Evolutionary conservation across 768 basidiomycete genomes (phyloP), one percentile per base, ranked within the genome.

Genomic region (Tylopilus plumbeoviolaceoides): DNA sequence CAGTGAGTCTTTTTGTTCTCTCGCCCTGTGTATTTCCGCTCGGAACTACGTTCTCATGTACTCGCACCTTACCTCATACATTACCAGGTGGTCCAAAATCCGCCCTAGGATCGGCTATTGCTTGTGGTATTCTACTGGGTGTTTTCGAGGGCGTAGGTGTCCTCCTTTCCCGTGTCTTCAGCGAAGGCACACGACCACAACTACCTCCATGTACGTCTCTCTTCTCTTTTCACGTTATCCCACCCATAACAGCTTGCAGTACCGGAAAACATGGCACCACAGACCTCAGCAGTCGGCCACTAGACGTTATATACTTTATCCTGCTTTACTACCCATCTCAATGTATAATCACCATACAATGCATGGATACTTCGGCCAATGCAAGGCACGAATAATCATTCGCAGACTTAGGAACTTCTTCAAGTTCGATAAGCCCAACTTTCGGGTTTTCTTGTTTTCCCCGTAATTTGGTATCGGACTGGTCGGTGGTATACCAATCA

Each of bases 91-190:
- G 95, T 17, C 97, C 95, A 27, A 87, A 81, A 73, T 85, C 91
- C 23, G 92, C 92, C 23, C 74, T 98, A 42, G 87, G 88, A 15
- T 94, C 91, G n/a, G 95, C 95, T 17, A 80, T 99, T 43, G 90
- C 91, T 15, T 98, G 97, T 67, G 95, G 95, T 67, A 95, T 99
- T 54, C 77, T 99, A 23, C 81, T 99, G 23, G 95, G 95, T 60
- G 89, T 93, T 12, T 91, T 94, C 65, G 89, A 92, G 72, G 95
- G 95, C 63, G 93, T 98, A 20, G 95, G 95, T 60, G 95, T 98
- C 8, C 77, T 98, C 23, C 75, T 98, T 56, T 87, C 85, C 44
- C 82, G 95, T 55, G 87, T 94, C 59, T 89, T 97, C 70, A 89
- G 87, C 63, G 90, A 91, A 66, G 82, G 81, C 52, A 83, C 85